These are phyloP conservation scores for Daldinia sp. DNA, from an alignment of 2,329 filamentous ascomycete species.

Conservation along the genomic window DNA sequence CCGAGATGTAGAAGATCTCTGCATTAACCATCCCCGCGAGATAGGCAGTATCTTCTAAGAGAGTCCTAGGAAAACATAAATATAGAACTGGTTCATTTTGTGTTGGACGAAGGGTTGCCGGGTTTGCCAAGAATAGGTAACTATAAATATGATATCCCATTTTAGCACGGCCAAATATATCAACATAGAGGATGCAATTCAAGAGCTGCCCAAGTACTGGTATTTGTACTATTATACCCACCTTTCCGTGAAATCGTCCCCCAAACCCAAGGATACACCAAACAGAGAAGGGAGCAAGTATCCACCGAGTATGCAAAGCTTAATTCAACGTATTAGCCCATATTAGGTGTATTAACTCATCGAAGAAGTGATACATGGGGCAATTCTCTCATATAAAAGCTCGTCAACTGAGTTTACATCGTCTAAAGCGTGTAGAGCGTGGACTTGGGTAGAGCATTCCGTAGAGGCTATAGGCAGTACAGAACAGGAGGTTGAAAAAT, in stretches of 20 bases:
- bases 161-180: neutral
- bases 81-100: neutral
- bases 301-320: neutral
- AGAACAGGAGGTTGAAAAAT: too few species aligned
- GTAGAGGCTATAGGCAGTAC: too few species aligned
- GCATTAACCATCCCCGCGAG: neutral
- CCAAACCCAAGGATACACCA: neutral
- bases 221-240: neutral
- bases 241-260: neutral
- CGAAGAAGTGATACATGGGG: neutral
- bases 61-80: neutral
- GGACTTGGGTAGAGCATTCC: too few species aligned
- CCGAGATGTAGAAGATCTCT: neutral
- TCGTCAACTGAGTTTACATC: neutral
- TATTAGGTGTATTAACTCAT: neutral
- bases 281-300: neutral
- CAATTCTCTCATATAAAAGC: neutral
- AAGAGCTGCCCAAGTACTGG: too few species aligned
- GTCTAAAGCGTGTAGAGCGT: neutral
- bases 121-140: neutral
- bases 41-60: neutral
- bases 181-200: neutral
- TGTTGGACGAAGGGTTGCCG: neutral
- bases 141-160: too few species aligned
- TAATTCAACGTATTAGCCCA: neutral